Evolutionary conservation across 768 basidiomycete genomes (phyloP), one percentile per base, ranked within the genome.

Genomic region (Lactarius hatsudake): DNA sequence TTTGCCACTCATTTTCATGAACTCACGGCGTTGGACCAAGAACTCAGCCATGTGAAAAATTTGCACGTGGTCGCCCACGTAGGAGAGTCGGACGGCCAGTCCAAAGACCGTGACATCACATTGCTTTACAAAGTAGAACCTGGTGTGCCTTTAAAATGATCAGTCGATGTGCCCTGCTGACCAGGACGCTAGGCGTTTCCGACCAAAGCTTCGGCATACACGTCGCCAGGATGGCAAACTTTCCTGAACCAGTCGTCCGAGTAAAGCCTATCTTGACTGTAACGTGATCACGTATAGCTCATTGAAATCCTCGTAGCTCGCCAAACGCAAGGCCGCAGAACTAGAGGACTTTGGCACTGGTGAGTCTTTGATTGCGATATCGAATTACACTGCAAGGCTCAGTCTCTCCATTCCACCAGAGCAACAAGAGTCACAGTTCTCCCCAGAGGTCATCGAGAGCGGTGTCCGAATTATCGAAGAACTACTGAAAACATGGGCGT

Each of bases 1-100:
- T 99, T 99, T 73, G 96, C 97, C 0, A 97, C 97, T 0, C 96
- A 98, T 75, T 99, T 98, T 78, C 96, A 98, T 77, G 97, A 99
- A 75, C 82, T 99, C 42, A 98, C 97, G 0, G 88, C 91, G 0
- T 83, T 99, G 26, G 90, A 95, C 69, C 90, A 96, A 77, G 86
- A 95, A 75, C 81, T 95, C 26, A 68, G 83, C 0, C 90, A 95
- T 69, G 94, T 99, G 62, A 93, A 93, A 77, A 99, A 98, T 75
- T 76, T 98, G 38, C 96, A 98, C 74, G 96, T 98, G 61, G 92
- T 95, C 17, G 96, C 97, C 5, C 93, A 97, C 72, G 94, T 98
- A 18, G 82, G 85, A 20, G 77, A 82, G 54, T 79, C 81, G 5
- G 78, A 81, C 5, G 79, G 77, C 34, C 75, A 72, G 20, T 75